phyloP scores from a whole-genome alignment of 352 stramenopile species.

The Globisporangium middletonii region DNA sequence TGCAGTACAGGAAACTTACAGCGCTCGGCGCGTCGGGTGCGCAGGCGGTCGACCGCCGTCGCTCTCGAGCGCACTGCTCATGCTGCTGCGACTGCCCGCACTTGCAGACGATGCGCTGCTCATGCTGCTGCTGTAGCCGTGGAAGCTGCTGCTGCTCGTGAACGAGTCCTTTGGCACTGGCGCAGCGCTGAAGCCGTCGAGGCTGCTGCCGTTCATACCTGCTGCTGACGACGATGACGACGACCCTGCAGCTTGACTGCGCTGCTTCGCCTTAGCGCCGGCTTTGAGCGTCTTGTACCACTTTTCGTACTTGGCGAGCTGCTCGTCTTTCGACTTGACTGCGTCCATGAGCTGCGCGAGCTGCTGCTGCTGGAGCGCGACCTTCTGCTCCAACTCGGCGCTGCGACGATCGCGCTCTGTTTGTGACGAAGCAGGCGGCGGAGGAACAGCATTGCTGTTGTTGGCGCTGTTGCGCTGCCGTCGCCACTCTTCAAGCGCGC shows the following conservation, averaged over 20 bases:
- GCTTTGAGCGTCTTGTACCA: slow-evolving; percentile 85
- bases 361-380: slow-evolving; percentile 47
- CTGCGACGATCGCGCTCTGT: slow-evolving; percentile 5
- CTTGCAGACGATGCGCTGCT: neutral
- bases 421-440: neutral
- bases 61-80: slow-evolving; percentile 12
- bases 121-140: slow-evolving; percentile 21
- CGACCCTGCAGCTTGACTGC: slow-evolving; percentile 28
- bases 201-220: slow-evolving; percentile 28
- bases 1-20: slow-evolving; percentile 18
- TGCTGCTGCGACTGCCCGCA: slow-evolving; percentile 31
- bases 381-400: slow-evolving; percentile 22
- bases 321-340: slow-evolving; percentile 49
- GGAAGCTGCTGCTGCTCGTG: slow-evolving; percentile 64
- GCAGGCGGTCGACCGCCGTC: slow-evolving; percentile 34
- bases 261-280: slow-evolving; percentile 76
- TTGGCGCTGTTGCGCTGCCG: slow-evolving; percentile 38
- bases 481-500: slow-evolving; percentile 84
- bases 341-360: slow-evolving; percentile 55
- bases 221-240: neutral
- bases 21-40: slow-evolving; percentile 55
- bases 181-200: slow-evolving; percentile 8
- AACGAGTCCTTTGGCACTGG: slow-evolving; percentile 44
- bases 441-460: neutral
- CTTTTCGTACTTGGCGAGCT: slow-evolving; percentile 79